Percentiles rank a stretch among this genome's conserved stretches.
Conservation (phyloP, 768 basidiomycete genomes). For the Paxillus ammoniavirescens region DNA sequence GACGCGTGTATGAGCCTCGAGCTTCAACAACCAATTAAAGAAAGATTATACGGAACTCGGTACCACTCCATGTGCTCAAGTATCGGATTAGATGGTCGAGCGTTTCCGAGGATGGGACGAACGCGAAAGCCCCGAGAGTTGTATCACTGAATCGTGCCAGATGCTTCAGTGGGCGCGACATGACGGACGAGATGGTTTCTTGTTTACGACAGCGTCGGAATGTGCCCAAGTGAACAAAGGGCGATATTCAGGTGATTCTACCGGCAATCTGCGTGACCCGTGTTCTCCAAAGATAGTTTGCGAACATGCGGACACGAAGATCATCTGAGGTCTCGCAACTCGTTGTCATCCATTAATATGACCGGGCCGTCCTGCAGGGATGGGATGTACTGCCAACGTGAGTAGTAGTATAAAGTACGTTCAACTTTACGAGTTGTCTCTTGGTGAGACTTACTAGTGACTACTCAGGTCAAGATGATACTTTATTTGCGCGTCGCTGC, state of each 20-base stretch:
- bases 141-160: constrained; percentile 57
- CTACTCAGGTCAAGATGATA: background rate
- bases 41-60: constrained; percentile 60
- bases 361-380: too few species aligned
- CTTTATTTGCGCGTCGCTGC: constrained; percentile 2
- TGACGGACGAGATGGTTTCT: constrained; percentile 19
- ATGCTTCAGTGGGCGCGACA: constrained; percentile 52
- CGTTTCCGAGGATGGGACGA: constrained; percentile 56
- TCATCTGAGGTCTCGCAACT: too few species aligned
- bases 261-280: too few species aligned
- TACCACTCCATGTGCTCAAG: constrained; percentile 82
- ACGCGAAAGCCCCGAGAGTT: constrained; percentile 62
- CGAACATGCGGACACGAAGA: too few species aligned
- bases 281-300: too few species aligned
- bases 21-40: constrained; percentile 3
- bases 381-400: too few species aligned
- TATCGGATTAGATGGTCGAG: constrained; percentile 74
- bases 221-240: background rate
- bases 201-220: background rate
- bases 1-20: constrained; percentile 8
- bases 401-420: too few species aligned
- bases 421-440: too few species aligned
- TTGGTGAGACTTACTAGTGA: background rate
- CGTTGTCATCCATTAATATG: too few species aligned
- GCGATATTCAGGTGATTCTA: too few species aligned